These are phyloP conservation scores for Microcyclospora tardicrescens DNA, from an alignment of 2,329 filamentous ascomycete species.

Conservation along the genomic window DNA sequence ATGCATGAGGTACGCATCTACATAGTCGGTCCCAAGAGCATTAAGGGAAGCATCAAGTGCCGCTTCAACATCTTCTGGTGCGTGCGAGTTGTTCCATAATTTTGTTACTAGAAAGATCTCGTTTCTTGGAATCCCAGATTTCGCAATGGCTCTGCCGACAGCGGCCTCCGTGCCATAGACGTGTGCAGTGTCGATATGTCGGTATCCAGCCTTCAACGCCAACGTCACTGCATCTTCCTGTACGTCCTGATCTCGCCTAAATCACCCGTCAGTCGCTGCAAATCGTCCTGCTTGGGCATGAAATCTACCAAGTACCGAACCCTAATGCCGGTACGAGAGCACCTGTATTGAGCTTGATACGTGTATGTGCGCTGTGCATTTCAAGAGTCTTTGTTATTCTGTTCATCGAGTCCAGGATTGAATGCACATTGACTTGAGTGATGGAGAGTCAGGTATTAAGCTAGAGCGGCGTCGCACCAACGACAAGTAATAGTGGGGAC, in stretches of 20 bases:
- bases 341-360: slow-evolving; percentile 25
- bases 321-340: slow-evolving; percentile 28
- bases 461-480: too few relatives aligned
- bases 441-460: too few relatives aligned
- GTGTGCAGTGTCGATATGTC: slow-evolving; percentile 34
- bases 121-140: slow-evolving; percentile 49
- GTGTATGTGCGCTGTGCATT: too few relatives aligned
- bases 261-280: too few relatives aligned
- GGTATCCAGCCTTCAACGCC: slow-evolving; percentile 39
- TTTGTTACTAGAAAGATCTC: slow-evolving; percentile 57
- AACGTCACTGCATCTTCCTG: slow-evolving; percentile 36
- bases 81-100: slow-evolving; percentile 43
- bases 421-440: too few relatives aligned
- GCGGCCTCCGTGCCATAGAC: slow-evolving; percentile 47
- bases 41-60: slow-evolving; percentile 48
- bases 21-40: slow-evolving; percentile 51
- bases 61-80: slow-evolving; percentile 47
- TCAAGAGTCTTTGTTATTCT: too few relatives aligned
- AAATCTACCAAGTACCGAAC: slow-evolving; percentile 45
- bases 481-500: too few relatives aligned
- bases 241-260: slow-evolving; percentile 34
- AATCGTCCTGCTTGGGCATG: too few relatives aligned
- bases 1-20: slow-evolving; percentile 60
- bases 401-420: too few relatives aligned
- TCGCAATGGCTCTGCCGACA: slow-evolving; percentile 50